phyloP scores from a whole-genome alignment of 2,329 filamentous ascomycete genomes.

The Ophiostoma ulmi region DNA sequence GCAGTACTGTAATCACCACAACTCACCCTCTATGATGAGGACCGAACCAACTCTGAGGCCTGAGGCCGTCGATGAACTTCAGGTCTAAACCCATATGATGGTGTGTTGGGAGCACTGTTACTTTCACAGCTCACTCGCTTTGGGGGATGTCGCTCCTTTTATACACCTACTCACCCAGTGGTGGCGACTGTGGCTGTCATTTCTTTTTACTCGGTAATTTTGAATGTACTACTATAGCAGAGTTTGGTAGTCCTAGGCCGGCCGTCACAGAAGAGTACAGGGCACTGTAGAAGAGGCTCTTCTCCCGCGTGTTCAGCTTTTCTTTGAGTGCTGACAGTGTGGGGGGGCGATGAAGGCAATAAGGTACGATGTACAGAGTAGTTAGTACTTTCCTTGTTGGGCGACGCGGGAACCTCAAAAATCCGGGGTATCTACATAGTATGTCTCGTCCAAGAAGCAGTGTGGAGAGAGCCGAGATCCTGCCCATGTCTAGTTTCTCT shows the following conservation, averaged over 20 bases:
- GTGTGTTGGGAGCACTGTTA: no score
- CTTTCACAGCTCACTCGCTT: neutral
- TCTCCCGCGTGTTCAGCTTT: neutral
- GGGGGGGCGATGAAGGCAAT: no score
- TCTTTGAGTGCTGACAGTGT: neutral
- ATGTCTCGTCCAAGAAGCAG: neutral
- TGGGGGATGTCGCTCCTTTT: neutral
- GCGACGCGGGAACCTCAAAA: neutral
- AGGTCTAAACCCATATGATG: no score
- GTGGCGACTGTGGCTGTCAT: slow-evolving; percentile 4
- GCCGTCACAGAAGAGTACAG: neutral
- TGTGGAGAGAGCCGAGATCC: no score
- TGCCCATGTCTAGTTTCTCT: no score
- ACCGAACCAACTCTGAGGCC: no score
- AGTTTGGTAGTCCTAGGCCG: neutral
- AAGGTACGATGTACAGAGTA: neutral
- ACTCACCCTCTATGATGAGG: no score
- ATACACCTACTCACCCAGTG: neutral
- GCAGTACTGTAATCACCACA: no score
- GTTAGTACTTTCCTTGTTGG: neutral
- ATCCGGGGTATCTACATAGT: neutral
- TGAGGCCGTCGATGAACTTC: no score
- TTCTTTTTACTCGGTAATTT: neutral
- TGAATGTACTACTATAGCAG: neutral
- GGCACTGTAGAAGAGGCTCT: neutral